These are phyloP conservation scores for Chlorencoelia australis DNA, from an alignment of 2,329 filamentous ascomycete species.

Conservation along the genomic window DNA sequence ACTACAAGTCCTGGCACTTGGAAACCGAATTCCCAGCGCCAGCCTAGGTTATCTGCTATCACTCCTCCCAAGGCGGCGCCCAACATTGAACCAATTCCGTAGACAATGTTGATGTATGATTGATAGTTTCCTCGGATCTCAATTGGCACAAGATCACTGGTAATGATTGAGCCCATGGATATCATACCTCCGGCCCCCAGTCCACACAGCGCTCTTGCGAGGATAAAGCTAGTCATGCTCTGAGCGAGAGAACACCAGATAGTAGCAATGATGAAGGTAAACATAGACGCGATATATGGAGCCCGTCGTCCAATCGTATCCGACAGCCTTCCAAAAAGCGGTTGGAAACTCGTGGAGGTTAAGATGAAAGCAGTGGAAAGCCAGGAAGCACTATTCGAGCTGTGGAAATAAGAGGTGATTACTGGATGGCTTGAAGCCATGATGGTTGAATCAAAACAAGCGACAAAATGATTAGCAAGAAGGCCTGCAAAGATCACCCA, in stretches of 20 bases:
- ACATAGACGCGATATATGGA: constrained; percentile 53
- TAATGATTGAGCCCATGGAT: constrained; percentile 59
- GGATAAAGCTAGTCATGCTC: constrained; percentile 60
- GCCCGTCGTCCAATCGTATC: constrained; percentile 62
- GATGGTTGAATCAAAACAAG: constrained; percentile 65
- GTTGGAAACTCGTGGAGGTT: constrained; percentile 67
- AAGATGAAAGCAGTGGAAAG: constrained; percentile 70
- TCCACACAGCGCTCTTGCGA: constrained; percentile 60
- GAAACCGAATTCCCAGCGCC: constrained; percentile 62
- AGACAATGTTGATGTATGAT: constrained; percentile 57
- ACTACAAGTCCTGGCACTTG: constrained; percentile 44
- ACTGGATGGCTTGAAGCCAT: constrained; percentile 76
- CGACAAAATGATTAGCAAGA: constrained; percentile 46
- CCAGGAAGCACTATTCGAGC: constrained; percentile 74
- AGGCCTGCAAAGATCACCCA: constrained; percentile 53
- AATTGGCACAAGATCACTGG: constrained; percentile 65
- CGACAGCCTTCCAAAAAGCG: constrained; percentile 62
- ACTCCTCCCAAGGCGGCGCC: constrained; percentile 62
- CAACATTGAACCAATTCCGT: constrained; percentile 45
- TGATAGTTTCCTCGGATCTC: constrained; percentile 57
- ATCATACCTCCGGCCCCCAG: constrained; percentile 64
- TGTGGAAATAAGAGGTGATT: constrained; percentile 69
- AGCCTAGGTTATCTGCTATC: constrained; percentile 60
- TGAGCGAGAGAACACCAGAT: constrained; percentile 58
- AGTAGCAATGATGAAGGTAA: constrained; percentile 54